Percentiles rank a stretch among this genome's conserved stretches.
Evolutionary conservation across 129 eudicot species (phyloP).

Genomic region (Kitagawia praeruptora): DNA sequence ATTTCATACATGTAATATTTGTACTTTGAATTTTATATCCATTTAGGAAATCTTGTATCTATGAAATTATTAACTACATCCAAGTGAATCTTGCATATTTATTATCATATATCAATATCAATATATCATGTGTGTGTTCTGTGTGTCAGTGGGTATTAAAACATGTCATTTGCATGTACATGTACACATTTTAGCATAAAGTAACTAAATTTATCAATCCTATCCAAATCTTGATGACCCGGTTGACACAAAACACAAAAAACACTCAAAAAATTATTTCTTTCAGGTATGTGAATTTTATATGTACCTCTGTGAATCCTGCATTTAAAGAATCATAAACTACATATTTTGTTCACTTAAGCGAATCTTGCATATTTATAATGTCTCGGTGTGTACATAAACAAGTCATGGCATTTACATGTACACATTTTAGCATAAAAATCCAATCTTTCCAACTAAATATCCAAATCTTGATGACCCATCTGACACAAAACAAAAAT

Average conservation of each 20-base stretch:
- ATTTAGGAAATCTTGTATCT: no score
- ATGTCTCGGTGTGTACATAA: not conserved
- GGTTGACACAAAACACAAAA: not conserved
- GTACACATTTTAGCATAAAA: not conserved
- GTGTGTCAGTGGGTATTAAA: not conserved
- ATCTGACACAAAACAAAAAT: no score
- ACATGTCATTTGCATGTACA: not conserved
- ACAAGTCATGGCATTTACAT: not conserved
- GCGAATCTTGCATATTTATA: no score
- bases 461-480: not conserved
- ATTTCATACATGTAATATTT: not conserved
- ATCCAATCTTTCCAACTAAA: not conserved
- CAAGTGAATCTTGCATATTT: no score
- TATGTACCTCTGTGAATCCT: no score
- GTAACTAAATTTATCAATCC: not conserved
- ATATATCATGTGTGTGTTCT: not conserved
- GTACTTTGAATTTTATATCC: not conserved
- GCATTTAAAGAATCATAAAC: not conserved
- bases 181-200: not conserved
- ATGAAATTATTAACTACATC: not conserved
- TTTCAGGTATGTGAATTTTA: not conserved
- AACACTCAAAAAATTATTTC: not conserved
- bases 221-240: not conserved
- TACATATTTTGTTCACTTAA: no score
- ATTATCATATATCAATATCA: no score